Evolutionary conservation across 2,329 filamentous ascomycete species (phyloP).

Genomic region (Tolypocladium pustulatum): DNA sequence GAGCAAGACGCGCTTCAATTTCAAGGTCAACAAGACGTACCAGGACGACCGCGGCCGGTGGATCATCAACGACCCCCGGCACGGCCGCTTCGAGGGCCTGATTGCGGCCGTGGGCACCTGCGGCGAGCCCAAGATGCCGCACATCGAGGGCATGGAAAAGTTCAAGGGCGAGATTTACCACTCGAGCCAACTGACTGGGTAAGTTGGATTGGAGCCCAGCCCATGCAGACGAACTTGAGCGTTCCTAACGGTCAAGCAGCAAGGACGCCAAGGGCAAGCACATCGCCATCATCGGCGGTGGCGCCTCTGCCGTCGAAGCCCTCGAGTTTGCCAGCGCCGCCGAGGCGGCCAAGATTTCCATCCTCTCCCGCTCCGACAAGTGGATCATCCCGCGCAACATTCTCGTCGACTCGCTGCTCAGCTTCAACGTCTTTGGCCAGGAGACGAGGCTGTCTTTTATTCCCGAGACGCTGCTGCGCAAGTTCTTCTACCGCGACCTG

Average conservation of each 20-base stretch:
- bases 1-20: slow-evolving; percentile 60
- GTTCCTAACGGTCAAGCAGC: slow-evolving; percentile 22
- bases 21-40: slow-evolving; percentile 57
- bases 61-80: slow-evolving; percentile 63
- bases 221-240: background rate
- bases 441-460: slow-evolving; percentile 69
- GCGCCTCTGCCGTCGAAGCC: slow-evolving; percentile 72
- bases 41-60: slow-evolving; percentile 59
- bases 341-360: slow-evolving; percentile 56
- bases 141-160: slow-evolving; percentile 56
- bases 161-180: slow-evolving; percentile 68
- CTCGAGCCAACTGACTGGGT: slow-evolving; percentile 62
- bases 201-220: slow-evolving; percentile 4
- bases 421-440: slow-evolving; percentile 68
- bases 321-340: slow-evolving; percentile 66
- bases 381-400: slow-evolving; percentile 82
- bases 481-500: slow-evolving; percentile 77
- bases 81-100: slow-evolving; percentile 69
- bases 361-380: slow-evolving; percentile 70
- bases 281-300: slow-evolving; percentile 66
- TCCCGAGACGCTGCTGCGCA: slow-evolving; percentile 62
- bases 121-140: slow-evolving; percentile 64
- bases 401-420: slow-evolving; percentile 60
- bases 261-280: slow-evolving; percentile 65
- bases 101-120: slow-evolving; percentile 73